Base-by-base conservation (phyloP, 2,329 filamentous ascomycete species). In the Hypoxylon sp. region DNA sequence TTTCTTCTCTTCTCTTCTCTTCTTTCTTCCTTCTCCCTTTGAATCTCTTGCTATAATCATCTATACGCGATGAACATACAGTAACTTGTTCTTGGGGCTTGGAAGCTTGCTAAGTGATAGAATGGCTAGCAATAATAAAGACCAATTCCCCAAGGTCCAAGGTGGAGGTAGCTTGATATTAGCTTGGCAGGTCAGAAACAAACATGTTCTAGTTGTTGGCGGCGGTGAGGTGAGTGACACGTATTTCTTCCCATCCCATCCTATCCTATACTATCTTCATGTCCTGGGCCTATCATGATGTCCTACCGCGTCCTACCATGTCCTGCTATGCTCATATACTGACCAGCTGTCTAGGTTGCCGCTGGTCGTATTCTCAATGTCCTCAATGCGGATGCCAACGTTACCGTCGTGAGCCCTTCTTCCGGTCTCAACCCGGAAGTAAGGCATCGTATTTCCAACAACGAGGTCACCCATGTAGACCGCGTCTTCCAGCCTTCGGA, bases 111-210 rank as follows among this genome's bases (percentile, higher is more conserved):
- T 36, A 21, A 49, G 34, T 30, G 23, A 49, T 41, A 60, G 19
- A 29, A 63, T 41, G 48, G 47, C 54, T 23, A 31, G 68, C 27
- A 41, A 47, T 9, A 51, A 27, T 29, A 44, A 44, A 19, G 71
- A 70, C 40, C 70, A 81, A 40, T 97, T 89, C 67, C 91, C 92
- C 49, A 79, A 88, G 58, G 83, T 97, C 19, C 87, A 97, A 73
- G 90, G 91, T 48, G 93, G 93, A 41, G 94, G 92, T 51, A 97
- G 93, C 55, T 76, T 99, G 60, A 94, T 99, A 58, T 78, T 99
- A 42, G 94, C 94, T 68, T 99, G 93, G 92, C 94, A 97, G 75
- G 87, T 96, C 65, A 88, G 86, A 68, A 87, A 87, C 71, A 97
- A 95, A 73, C 84, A 86, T 59, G 88, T 97, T 11, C 76, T 99